Conservation (phyloP, 345 rosid species). For the Aquilaria yunnanensis region DNA sequence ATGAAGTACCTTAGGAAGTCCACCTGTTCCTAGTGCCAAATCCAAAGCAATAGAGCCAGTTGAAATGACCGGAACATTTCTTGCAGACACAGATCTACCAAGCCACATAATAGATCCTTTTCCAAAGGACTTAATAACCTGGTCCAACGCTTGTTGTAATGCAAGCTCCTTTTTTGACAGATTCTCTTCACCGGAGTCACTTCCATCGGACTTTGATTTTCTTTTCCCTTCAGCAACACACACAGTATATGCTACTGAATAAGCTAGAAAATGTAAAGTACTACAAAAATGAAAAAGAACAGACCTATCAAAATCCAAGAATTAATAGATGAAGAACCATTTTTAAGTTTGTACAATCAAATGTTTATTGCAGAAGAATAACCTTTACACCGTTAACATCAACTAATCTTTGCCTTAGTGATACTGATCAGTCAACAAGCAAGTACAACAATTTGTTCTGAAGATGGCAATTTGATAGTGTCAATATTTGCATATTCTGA, state of each 20-base stretch:
- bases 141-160: constrained; percentile 75
- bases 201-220: constrained; percentile 62
- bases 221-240: constrained; percentile 40
- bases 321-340: not conserved
- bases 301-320: not conserved
- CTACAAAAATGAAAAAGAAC: not conserved
- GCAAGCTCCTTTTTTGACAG: constrained; percentile 78
- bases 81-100: constrained; percentile 60
- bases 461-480: too few relatives aligned
- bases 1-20: constrained; percentile 69
- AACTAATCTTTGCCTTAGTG: too few relatives aligned
- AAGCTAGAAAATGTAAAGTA: not conserved
- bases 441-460: too few relatives aligned
- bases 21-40: constrained; percentile 74
- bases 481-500: too few relatives aligned
- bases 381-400: too few relatives aligned
- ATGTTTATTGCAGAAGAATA: too few relatives aligned
- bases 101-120: constrained; percentile 96
- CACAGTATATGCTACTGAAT: not conserved
- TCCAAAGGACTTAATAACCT: constrained; percentile 67
- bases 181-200: constrained; percentile 60
- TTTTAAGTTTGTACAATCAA: not conserved
- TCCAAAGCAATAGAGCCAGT: constrained; percentile 82
- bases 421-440: too few relatives aligned
- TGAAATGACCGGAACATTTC: constrained; percentile 67